Evolutionary conservation across 768 basidiomycete genomes (phyloP), one percentile per base, ranked within the genome.

Genomic region (Mycena crocata): DNA sequence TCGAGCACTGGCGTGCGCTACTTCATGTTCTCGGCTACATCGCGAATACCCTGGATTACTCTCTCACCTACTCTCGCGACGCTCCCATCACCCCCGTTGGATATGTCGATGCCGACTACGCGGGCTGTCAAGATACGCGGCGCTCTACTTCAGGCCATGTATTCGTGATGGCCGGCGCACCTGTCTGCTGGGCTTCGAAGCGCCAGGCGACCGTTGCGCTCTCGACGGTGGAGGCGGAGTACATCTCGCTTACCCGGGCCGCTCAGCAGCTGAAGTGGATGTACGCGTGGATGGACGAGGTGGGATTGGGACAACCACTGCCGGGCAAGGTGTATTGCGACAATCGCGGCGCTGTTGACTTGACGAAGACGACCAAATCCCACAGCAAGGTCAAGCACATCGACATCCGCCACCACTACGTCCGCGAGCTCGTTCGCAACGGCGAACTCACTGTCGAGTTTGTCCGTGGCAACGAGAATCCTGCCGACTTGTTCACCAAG

Each of bases 71-170:
- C 19, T 32, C n/a, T 3, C 55, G 42, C 26, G 42, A 57, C 55
- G 39, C 30, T 19, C 37, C 2, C 23, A 17, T 57, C 8, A 46
- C 23, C n/a, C 57, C 57, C 15, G 5, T 48, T 23, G 57, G 45
- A 1, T 59, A 48, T 19, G 24, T 49, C 0, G 74, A 78, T 62
- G 72, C 77, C 2, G 74, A 79, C 58, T 77, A 71, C 61, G 75
- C 64, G 5, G 67, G 64, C 3, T 66, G 73, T 49, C n/a, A 58
- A 12, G 71, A 74, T 46, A 67, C 62, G 24, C 59, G 73, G 30
- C 34, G 67, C 13, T 76, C 77, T 12, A 72, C 69, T 1, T 72
- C 69, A 5, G 76, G 74, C 15, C 74, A 72, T 44, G 58, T 75
- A 13, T 74, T 70, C 51, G 62, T 71, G 39, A 39, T 75, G 26